A percentile compares a stretch with the other conserved stretches of the same genome.
phyloP scores from a whole-genome alignment of 495 filamentous ascomycete genomes.

The Cercophora sp. region DNA sequence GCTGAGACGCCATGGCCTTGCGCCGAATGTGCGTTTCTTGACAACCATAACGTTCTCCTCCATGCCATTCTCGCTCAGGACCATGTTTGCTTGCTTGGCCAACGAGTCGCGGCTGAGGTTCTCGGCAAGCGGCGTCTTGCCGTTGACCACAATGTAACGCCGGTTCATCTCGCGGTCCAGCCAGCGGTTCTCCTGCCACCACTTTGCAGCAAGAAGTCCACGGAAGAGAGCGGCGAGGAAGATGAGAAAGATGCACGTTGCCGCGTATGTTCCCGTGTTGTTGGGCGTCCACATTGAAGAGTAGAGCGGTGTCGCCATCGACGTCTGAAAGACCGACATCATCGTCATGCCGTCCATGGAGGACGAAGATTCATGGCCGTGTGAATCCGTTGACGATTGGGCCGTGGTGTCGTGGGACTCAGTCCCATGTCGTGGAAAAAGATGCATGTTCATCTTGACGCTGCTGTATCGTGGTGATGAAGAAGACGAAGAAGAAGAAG shows the following conservation, averaged over 20 bases:
- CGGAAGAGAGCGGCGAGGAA: constrained; percentile 65
- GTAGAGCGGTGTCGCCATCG: constrained; percentile 67
- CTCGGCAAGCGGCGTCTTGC: constrained; percentile 54
- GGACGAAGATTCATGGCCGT: constrained; percentile 10
- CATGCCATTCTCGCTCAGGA: constrained; percentile 62
- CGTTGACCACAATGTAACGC: constrained; percentile 70
- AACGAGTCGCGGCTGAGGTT: constrained; percentile 47
- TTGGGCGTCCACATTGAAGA: constrained; percentile 68
- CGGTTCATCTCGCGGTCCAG: constrained; percentile 62
- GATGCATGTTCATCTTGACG: too few species aligned
- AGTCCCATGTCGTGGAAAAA: too few species aligned
- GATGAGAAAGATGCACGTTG: constrained; percentile 83
- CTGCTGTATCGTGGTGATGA: too few species aligned
- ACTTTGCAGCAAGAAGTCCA: constrained; percentile 62
- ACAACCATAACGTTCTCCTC: constrained; percentile 73
- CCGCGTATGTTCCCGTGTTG: constrained; percentile 66
- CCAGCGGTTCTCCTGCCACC: constrained; percentile 48
- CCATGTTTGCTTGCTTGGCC: constrained; percentile 55
- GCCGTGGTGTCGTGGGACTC: neutral
- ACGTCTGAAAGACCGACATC: constrained; percentile 60
- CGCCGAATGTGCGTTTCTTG: constrained; percentile 40
- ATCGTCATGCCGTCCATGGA: constrained; percentile 38
- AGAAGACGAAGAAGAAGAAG: too few species aligned
- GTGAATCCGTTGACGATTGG: neutral
- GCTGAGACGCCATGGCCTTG: constrained; percentile 70